Evolutionary conservation across 2,329 filamentous ascomycete genomes (phyloP), one percentile per base, ranked within the genome.

Genomic region (Onygena corvina): DNA sequence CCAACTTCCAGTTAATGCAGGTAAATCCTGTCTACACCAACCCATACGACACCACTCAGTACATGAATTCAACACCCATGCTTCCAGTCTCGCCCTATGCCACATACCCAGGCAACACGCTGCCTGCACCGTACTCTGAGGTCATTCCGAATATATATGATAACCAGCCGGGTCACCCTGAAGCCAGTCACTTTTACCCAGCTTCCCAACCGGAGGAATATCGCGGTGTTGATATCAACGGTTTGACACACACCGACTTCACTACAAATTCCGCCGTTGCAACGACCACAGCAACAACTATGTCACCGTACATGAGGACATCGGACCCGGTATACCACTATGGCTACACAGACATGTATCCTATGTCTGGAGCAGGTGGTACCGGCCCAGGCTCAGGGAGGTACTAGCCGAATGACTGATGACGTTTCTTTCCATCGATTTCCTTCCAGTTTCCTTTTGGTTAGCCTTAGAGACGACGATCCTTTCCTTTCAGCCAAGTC

Each of bases 241-340:
- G 27, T 9, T 27, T 30, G 9, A 8, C 14, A n/a, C 27, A 12
- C 11, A 31, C 42, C 7, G 20, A 18, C 11, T 8, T 46, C 12
- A 6, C 30, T 31, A 11, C 25, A 18, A 20, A 18, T 18, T 18
- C 30, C 21, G 3, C 42, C 5, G n/a, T n/a, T n/a, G n/a, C n/a
- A n/a, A 18, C 25, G 6, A 46, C 42, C 20, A 7, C 20, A 25
- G 14, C 42, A 11, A 27, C 42, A 21, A 6, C 36, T 14, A 42
- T 42, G 36, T 16, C 36, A 3, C 11, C 36, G 21, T 42, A 42
- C 14, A 42, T 42, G 20, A 42, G 16, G 16, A 11, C 16, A 11
- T 42, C 36, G 14, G 36, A 29, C 36, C 21, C 36, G 27, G 31
- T 33, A 30, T 46, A 46, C 30, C 9, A 20, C n/a, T 46, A 46